Conservation (phyloP, 345 rosid species). For the Kernera saxatilis region DNA sequence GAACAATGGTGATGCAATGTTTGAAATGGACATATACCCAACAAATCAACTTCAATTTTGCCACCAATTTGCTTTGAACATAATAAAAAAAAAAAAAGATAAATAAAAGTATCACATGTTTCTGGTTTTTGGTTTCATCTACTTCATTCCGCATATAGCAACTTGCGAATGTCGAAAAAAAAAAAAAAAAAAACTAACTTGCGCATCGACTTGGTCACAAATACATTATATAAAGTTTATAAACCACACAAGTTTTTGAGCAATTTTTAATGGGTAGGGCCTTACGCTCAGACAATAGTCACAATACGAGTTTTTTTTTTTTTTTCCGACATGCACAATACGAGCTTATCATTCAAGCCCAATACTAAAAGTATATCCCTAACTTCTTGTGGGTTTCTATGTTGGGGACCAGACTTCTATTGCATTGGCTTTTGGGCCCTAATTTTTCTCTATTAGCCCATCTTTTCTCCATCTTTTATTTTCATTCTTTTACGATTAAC, state of each 20-base stretch:
- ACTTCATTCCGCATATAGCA: background rate
- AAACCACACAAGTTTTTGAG: background rate
- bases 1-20: conserved; percentile 23
- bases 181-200: no score
- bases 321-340: no score
- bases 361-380: background rate
- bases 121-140: background rate
- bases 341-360: no score
- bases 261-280: background rate
- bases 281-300: background rate
- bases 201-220: background rate
- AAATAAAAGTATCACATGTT: conserved; percentile 15
- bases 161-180: no score
- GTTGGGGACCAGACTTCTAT: background rate
- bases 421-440: background rate
- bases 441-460: no score
- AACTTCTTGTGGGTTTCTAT: background rate
- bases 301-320: no score
- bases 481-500: no score
- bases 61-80: background rate
- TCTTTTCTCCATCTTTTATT: no score
- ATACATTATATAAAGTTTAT: no score
- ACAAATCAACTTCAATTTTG: conserved; percentile 9
- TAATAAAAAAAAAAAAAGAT: background rate
- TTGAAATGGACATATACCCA: conserved; percentile 23